A percentile compares a stretch with the other conserved stretches of the same genome.
These are phyloP conservation scores for Amanita polypyramis DNA, from an alignment of 768 basidiomycete species.

Conservation along the genomic window DNA sequence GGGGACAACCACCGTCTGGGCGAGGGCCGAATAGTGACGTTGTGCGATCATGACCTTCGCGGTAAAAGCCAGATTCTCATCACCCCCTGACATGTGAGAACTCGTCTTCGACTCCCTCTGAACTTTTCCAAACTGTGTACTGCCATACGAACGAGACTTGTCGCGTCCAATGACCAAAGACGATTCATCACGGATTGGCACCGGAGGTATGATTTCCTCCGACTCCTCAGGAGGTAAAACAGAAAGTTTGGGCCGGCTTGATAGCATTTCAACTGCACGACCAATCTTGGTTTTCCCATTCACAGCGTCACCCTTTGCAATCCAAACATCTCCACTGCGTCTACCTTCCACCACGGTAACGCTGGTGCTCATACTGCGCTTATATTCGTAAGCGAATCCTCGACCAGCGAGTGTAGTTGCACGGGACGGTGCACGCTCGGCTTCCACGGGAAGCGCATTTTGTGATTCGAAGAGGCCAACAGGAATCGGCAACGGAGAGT, in stretches of 20 bases:
- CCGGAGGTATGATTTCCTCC: constrained; percentile 39
- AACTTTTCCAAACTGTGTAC: constrained; percentile 44
- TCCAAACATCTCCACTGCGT: constrained; percentile 68
- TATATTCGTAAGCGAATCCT: constrained; percentile 46
- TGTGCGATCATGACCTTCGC: constrained; percentile 64
- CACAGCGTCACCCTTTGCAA: constrained; percentile 61
- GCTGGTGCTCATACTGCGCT: constrained; percentile 51
- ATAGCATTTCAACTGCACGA: constrained; percentile 53
- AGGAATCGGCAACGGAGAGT: constrained; percentile 57
- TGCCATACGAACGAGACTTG: constrained; percentile 46
- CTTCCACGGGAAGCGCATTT: background rate
- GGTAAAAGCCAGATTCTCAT: constrained; percentile 40
- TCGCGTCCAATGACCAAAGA: constrained; percentile 34
- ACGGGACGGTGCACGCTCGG: constrained; percentile 28
- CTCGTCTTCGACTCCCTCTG: constrained; percentile 45
- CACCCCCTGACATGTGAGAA: constrained; percentile 39
- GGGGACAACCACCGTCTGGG: constrained; percentile 51
- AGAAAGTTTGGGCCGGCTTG: constrained; percentile 55
- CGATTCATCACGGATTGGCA: constrained; percentile 45
- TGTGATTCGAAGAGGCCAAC: constrained; percentile 45
- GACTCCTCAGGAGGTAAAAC: constrained; percentile 50
- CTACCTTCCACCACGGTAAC: constrained; percentile 62
- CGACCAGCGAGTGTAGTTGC: constrained; percentile 29
- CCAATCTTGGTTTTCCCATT: constrained; percentile 53
- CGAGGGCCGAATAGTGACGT: constrained; percentile 61